Evolutionary conservation across 208 protist species (phyloP), one percentile per base, ranked within the genome.

Genomic region (Trypanosoma avium): DNA sequence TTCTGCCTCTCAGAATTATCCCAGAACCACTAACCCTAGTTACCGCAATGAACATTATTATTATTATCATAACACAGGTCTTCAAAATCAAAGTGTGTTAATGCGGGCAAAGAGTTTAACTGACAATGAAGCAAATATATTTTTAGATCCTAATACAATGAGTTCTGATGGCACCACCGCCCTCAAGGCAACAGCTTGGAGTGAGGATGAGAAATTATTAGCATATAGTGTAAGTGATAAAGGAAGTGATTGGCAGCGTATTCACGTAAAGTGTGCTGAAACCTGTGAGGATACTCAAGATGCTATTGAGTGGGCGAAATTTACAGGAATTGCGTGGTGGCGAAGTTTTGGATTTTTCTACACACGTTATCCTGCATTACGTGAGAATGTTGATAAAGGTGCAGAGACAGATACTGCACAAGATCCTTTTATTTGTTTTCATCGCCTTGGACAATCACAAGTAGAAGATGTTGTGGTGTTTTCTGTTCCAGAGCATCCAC

Each of bases 331-430:
- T 62, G 63, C 86, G 32, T 98, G 84, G 86, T 92, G 81, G 75
- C 62, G 55, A 24, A 84, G 93, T 66, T 46, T 80, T 0, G 96
- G 96, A 46, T 97, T 98, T 65, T 98, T 97, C 75, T 98, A 98
- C 77, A 82, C 79, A 24, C 83, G 92, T 69, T 98, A 88, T 64
- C 82, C 84, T 15, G 75, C 75, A 19, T 73, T 93, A 6, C 42
- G 40, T 13, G 86, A 84, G 21, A 73, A 72, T 21, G 59, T 65
- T 10, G 91, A 94, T 70, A 82, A 88, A 52, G 93, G 91, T n/a
- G 87, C 85, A 6, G 92, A 98, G 71, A 95, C 89, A 38, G 87
- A 94, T 69, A 69, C 40, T 8, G 80, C 84, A 27, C 64, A 85
- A 66, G 77, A 97, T 64, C 70, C 84, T 36, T 89, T 77, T 67